These are phyloP conservation scores for Dendrocalamus latiflorus DNA, from an alignment of 202 grass and related monocot species.

Conservation along the genomic window DNA sequence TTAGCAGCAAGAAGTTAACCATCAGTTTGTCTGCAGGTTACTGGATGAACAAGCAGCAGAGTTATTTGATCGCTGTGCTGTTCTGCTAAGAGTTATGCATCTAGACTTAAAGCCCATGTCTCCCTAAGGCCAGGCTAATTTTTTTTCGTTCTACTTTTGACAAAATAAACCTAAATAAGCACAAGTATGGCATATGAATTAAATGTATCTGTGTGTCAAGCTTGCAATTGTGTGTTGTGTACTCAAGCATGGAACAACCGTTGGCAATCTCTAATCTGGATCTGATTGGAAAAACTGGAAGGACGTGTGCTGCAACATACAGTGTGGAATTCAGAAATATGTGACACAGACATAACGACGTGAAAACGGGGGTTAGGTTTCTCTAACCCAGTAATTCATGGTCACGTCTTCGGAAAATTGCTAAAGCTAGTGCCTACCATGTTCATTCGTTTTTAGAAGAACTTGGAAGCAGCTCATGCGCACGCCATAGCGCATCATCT, in stretches of 20 bases:
- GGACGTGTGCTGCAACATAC: neutral
- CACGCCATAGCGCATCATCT: neutral
- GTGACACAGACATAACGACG: neutral
- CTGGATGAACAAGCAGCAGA: neutral
- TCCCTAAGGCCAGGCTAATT: no score
- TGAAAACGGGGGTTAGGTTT: neutral
- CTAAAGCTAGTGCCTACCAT: neutral
- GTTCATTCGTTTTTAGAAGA: neutral
- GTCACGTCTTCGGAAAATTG: neutral
- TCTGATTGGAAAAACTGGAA: neutral
- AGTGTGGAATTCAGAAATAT: neutral
- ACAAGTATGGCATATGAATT: no score
- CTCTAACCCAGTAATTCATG: neutral
- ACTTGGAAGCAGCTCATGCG: neutral
- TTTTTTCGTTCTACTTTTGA: neutral
- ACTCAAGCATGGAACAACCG: neutral
- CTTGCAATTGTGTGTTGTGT: neutral
- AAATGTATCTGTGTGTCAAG: neutral
- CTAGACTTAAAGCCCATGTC: no score
- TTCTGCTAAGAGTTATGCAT: neutral
- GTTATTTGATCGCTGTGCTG: neutral
- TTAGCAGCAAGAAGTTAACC: neutral
- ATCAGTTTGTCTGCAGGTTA: neutral
- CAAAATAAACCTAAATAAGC: neutral
- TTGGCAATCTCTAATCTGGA: neutral